Evolutionary conservation across 192 early-diverging fungal genomes (phyloP), one percentile per base, ranked within the genome.

Genomic region (Backusella mclennaniae): DNA sequence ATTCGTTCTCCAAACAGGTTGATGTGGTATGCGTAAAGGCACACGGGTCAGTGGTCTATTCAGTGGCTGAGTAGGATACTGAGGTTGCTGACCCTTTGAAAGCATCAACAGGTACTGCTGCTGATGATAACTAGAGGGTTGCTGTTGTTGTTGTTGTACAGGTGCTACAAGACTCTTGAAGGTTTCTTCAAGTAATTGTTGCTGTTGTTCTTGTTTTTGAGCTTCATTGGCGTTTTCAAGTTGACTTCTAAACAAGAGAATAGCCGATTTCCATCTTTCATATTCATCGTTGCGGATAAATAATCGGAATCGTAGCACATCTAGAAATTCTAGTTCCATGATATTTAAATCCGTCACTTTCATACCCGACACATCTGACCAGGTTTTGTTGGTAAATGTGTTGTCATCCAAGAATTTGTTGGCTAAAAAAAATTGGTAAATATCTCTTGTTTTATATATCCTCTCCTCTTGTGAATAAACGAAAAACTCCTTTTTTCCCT

Each of bases 361-460:
- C 81, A 97, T 93, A 46, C 90, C 87, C 33, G 92, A 93, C 7
- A 97, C 91, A 77, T 94, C 91, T 21, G 92, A 88, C 95, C 95
- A 97, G 1, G 95, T 95, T 82, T 91, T 88, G 79, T 94, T 95
- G n/a, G 95, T 92, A 76, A 93, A 97, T 36, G 94, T 96, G 84
- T 96, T 95, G 82, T 97, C 95, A 63, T 94, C 90, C n/a, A 93
- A 84, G 56, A 89, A 90, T 76, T 96, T 96, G 88, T 93, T 95
- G 35, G 92, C 90, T 84, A 69, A 26, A 26, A 59, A 53, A 44
- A 23, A 23, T 23, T 26, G 6, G 9, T 15, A 59, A 4, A 8
- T 59, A 12, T 59, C 23, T 11, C 53, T 59, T 26, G 11, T 53
- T 53, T n/a, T 53, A 53, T 53, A 0, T 8, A 38, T 9, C 36